Conservation (phyloP, 257 asterid genomes). For the Craterostigma plantagineum region DNA sequence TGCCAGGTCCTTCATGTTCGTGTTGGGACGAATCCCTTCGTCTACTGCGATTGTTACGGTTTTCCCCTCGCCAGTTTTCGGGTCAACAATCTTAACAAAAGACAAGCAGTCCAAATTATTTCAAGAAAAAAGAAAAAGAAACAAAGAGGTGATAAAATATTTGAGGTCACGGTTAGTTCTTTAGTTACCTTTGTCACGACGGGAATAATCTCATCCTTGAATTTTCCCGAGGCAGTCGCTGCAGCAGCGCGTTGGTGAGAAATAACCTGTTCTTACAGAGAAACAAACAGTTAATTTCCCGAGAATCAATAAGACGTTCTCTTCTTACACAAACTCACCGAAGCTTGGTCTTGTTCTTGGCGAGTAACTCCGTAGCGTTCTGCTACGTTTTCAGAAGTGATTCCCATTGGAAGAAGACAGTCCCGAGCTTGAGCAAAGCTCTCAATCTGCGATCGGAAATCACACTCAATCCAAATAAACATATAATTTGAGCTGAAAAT, state of each 20-base stretch:
- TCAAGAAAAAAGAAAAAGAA: neutral
- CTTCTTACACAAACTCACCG: constrained; percentile 29
- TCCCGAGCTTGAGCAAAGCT: constrained; percentile 53
- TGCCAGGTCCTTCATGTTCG: constrained; percentile 50
- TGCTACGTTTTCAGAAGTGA: constrained; percentile 86
- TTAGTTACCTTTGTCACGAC: constrained; percentile 56
- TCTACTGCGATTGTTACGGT: constrained; percentile 51
- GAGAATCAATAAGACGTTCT: too few species aligned
- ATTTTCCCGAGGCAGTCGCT: constrained; percentile 72
- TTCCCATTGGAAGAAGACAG: constrained; percentile 90
- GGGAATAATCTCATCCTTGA: constrained; percentile 76
- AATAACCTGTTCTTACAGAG: constrained; percentile 22
- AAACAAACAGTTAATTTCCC: too few species aligned
- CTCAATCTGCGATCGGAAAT: constrained; percentile 26
- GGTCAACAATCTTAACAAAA: constrained; percentile 44
- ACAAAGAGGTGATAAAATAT: neutral
- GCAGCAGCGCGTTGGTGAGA: constrained; percentile 91
- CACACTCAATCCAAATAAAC: too few species aligned
- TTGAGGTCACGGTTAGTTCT: constrained; percentile 13
- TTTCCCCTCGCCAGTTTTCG: constrained; percentile 46
- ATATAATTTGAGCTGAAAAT: too few species aligned
- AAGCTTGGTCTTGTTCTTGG: constrained; percentile 85
- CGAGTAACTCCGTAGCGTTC: constrained; percentile 71
- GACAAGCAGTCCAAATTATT: constrained; percentile 8
- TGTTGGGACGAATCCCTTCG: constrained; percentile 72